Conservation (phyloP, 306 rosid genomes). For the Vachellia pachyceras region DNA sequence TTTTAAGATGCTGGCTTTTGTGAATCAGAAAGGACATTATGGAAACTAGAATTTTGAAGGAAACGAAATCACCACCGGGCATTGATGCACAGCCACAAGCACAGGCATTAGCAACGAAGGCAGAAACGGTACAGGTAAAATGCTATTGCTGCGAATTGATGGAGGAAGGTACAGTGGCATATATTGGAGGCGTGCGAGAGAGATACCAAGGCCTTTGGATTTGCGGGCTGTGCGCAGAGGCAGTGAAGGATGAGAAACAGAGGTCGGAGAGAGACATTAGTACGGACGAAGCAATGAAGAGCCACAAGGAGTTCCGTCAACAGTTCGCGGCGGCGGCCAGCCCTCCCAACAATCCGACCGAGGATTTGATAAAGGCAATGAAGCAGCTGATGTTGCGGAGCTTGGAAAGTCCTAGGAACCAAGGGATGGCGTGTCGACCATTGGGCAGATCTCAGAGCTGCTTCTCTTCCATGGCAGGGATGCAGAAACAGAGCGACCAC, state of each 20-base stretch:
- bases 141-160: conserved; percentile 72
- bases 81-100: conserved; percentile 24
- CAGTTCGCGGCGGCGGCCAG: conserved; percentile 55
- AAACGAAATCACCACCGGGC: conserved; percentile 29
- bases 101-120: conserved; percentile 6
- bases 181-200: conserved; percentile 60
- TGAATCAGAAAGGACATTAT: conserved; percentile 13
- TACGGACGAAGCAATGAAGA: conserved; percentile 65
- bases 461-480: conserved; percentile 38
- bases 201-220: conserved; percentile 69
- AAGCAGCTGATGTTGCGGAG: conserved; percentile 69
- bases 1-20: neutral
- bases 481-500: neutral
- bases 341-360: conserved; percentile 54
- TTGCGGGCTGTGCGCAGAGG: conserved; percentile 77
- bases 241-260: conserved; percentile 61
- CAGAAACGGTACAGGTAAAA: conserved; percentile 46
- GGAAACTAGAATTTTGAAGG: conserved; percentile 38
- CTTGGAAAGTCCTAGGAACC: conserved; percentile 53
- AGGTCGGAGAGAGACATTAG: conserved; percentile 43
- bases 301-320: conserved; percentile 53
- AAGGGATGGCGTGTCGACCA: conserved; percentile 31
- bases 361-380: conserved; percentile 61
- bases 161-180: conserved; percentile 71
- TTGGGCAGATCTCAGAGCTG: conserved; percentile 54